Percentiles rank a stretch among this genome's conserved stretches.
These are phyloP conservation scores for Colletotrichum karsti DNA, from an alignment of 2,329 filamentous ascomycete species.

Conservation along the genomic window DNA sequence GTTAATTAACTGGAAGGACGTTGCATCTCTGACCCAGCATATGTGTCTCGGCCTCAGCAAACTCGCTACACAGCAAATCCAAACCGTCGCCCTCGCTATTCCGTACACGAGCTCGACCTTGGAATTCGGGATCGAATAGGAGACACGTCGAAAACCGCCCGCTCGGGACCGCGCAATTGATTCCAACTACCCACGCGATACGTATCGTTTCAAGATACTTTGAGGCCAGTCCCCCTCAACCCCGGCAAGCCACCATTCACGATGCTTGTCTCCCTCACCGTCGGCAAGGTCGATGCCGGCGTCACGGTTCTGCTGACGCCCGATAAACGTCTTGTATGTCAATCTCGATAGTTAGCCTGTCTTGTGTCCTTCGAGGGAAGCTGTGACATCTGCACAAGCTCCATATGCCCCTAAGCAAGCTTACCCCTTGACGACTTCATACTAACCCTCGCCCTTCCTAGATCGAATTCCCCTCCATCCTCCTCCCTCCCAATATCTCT, in stretches of 20 bases:
- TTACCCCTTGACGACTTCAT: background rate
- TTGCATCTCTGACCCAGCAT: slow-evolving; percentile 13
- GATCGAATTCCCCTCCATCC: slow-evolving; percentile 99
- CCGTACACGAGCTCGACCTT: background rate
- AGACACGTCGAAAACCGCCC: background rate
- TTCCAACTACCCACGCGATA: background rate
- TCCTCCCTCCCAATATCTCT: slow-evolving; percentile 92
- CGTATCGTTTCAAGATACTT: slow-evolving; percentile 3
- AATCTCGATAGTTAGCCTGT: background rate
- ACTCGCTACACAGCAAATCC: background rate
- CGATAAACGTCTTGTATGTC: slow-evolving; percentile 90
- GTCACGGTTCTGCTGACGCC: slow-evolving; percentile 96
- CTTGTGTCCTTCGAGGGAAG: background rate
- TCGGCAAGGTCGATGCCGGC: slow-evolving; percentile 98
- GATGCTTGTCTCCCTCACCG: slow-evolving; percentile 97
- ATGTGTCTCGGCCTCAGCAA: slow-evolving; percentile 13
- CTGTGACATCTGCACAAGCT: background rate
- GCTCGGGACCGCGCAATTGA: background rate
- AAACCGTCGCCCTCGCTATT: background rate
- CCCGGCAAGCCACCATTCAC: slow-evolving; percentile 36
- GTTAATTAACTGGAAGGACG: slow-evolving; percentile 18
- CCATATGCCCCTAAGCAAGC: slow-evolving; percentile 30
- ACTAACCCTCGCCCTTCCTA: slow-evolving; percentile 49
- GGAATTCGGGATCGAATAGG: background rate
- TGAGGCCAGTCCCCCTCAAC: background rate